Base-by-base conservation (phyloP, 2,329 filamentous ascomycete genomes). In the Aplosporella prunicola region DNA sequence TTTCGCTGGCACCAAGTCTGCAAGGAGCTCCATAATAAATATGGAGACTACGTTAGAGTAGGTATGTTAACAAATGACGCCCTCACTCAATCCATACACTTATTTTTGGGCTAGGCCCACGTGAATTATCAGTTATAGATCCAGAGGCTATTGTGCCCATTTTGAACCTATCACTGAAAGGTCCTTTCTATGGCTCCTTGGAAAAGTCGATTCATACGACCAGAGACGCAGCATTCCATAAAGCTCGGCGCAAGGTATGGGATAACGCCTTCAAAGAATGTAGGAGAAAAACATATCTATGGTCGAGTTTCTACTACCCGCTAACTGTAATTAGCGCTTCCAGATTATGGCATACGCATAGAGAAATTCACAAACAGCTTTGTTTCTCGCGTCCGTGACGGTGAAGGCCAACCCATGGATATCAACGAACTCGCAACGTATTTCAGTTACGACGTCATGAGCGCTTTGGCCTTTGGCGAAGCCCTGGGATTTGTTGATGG, bases 361-460 rank as follows among this genome's bases (percentile, higher is more conserved):
- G 52, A 53, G 15, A 40, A 43, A 2, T 50, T 47, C 17, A 53
- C 51, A 2, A 45, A 50, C 16, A 46, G 50, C 15, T 35, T 53
- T 4, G 43, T 55, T 5, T 30, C 30, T 4, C 45, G 45, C 5
- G 24, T 54, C 11, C 32, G 42, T 11, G 24, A 43, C 9, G 24
- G n/a, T 25, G 22, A 17, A 11, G 42, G 53, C 37, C 33, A 50
- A 38, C 44, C 53, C 1, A 42, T 69, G 8, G 52, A 64, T 31
- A 49, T 66, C 20, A 47, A 55, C 2, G 54, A 61, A 31, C 64
- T 57, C 46, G 61, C 65, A 42, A 60, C 56, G 17, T 55, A 61
- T 22, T 68, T 60, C 46, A 56, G 49, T 14, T 68, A 64, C 47
- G 64, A 68, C 45, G 53, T 66, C 16, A 66, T 68, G 59, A 61